Percentiles rank a stretch among this genome's conserved stretches.
Conservation (phyloP, 805 yeast species). For the Yamadazyma paraphyllophila region DNA sequence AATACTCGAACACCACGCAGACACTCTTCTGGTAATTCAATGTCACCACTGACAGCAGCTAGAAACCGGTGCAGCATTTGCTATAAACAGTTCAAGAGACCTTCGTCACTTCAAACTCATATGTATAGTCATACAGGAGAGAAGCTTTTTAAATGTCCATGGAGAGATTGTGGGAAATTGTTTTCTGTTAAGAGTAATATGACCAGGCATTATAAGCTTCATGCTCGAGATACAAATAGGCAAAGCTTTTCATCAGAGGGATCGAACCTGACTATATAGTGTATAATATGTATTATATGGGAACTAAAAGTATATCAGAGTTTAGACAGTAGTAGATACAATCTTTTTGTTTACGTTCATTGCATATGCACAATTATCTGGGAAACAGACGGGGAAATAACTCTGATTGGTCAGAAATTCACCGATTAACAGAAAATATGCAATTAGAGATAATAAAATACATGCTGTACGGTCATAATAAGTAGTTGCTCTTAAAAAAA, state of each 20-base stretch:
- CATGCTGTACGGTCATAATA: too few relatives aligned
- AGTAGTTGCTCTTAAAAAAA: too few relatives aligned
- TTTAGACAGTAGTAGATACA: too few relatives aligned
- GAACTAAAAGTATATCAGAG: too few relatives aligned
- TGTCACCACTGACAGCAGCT: constrained; percentile 45
- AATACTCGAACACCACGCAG: neutral
- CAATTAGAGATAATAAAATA: too few relatives aligned
- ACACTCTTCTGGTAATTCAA: constrained; percentile 18
- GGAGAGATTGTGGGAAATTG: constrained; percentile 63
- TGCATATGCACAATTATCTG: too few relatives aligned
- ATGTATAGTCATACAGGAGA: constrained; percentile 62
- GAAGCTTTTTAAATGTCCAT: constrained; percentile 36
- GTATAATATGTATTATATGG: neutral
- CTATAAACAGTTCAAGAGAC: constrained; percentile 74
- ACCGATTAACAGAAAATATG: too few relatives aligned
- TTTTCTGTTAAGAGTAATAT: constrained; percentile 80
- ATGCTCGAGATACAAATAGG: constrained; percentile 29
- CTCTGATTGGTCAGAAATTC: too few relatives aligned
- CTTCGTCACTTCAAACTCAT: constrained; percentile 80
- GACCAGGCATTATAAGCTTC: constrained; percentile 75
- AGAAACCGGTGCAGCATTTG: constrained; percentile 56
- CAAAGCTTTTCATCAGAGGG: neutral
- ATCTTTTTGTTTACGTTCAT: too few relatives aligned
- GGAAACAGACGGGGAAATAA: too few relatives aligned
- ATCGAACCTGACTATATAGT: neutral